phyloP scores from a whole-genome alignment of 352 stramenopile genomes.

The Phytophthora sp. region DNA sequence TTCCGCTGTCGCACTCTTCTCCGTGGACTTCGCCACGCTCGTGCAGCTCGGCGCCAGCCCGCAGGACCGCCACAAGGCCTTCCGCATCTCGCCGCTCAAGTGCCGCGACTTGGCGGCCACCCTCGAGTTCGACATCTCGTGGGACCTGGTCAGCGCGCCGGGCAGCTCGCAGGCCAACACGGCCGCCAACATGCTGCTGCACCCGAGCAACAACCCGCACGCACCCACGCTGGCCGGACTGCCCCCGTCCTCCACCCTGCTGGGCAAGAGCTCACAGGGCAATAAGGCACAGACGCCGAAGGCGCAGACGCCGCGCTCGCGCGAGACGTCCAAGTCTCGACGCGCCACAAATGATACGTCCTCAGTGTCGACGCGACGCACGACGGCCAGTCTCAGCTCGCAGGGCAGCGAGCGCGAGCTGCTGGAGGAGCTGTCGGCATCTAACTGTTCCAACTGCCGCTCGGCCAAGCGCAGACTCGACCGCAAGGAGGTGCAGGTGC shows the following conservation, averaged over 20 bases:
- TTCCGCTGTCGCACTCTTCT: constrained; percentile 79
- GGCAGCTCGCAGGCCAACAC: constrained; percentile 14
- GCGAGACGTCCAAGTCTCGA: constrained; percentile 24
- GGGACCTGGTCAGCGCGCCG: constrained; percentile 50
- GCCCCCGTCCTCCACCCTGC: constrained; percentile 49
- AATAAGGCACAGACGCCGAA: constrained; percentile 18
- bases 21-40: constrained; percentile 74
- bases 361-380: constrained; percentile 54
- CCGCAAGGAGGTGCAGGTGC: constrained; percentile 74
- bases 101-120: constrained; percentile 76
- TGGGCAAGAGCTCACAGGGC: constrained; percentile 19
- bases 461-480: constrained; percentile 66
- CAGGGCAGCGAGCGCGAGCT: constrained; percentile 59
- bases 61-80: constrained; percentile 52
- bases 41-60: constrained; percentile 51
- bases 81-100: constrained; percentile 72
- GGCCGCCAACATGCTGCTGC: constrained; percentile 27
- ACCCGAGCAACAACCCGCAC: constrained; percentile 15
- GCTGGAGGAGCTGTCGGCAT: constrained; percentile 41
- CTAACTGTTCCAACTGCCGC: constrained; percentile 56
- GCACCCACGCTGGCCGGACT: constrained; percentile 26
- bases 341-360: constrained; percentile 27
- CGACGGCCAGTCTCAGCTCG: constrained; percentile 66
- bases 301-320: constrained; percentile 19
- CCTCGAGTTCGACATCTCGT: constrained; percentile 80